These are phyloP conservation scores for Termitomyces sp. DNA, from an alignment of 768 basidiomycete species.

Conservation along the genomic window DNA sequence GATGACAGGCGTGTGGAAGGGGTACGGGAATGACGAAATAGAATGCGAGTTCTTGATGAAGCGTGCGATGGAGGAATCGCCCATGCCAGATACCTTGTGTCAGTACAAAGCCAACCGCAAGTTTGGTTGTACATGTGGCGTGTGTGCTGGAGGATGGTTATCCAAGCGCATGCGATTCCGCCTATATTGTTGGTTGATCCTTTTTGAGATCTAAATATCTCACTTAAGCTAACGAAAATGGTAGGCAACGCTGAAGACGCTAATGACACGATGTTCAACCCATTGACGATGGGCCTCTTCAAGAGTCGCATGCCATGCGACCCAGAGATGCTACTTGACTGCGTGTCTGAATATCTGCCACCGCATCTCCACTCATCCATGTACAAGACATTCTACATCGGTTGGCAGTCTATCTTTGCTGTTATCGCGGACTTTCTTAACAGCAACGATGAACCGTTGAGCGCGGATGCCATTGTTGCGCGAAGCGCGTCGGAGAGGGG, in stretches of 20 bases:
- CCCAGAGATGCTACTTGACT: background rate
- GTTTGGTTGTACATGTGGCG: constrained; percentile 19
- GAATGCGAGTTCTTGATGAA: constrained; percentile 2
- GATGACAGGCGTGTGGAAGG: background rate
- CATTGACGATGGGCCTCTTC: background rate
- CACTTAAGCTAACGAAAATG: background rate
- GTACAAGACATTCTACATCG: constrained; percentile 20
- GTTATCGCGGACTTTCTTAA: constrained; percentile 13
- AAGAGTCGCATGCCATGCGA: background rate
- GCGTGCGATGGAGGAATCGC: background rate
- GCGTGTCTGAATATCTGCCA: constrained; percentile 5
- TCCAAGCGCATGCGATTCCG: constrained; percentile 14
- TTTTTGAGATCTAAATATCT: background rate
- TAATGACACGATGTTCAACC: background rate
- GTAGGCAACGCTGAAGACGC: background rate
- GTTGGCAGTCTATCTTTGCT: constrained; percentile 20
- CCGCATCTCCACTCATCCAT: constrained; percentile 5
- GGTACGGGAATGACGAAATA: background rate
- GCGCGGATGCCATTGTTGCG: background rate
- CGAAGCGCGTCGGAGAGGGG: background rate
- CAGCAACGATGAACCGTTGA: background rate
- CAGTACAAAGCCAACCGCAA: constrained; percentile 14
- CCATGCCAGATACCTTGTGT: background rate
- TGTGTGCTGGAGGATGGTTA: constrained; percentile 17
- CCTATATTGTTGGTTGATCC: constrained; percentile 2